Evolutionary conservation across 345 rosid genomes (phyloP).

Genomic region (Dipteronia sinensis): DNA sequence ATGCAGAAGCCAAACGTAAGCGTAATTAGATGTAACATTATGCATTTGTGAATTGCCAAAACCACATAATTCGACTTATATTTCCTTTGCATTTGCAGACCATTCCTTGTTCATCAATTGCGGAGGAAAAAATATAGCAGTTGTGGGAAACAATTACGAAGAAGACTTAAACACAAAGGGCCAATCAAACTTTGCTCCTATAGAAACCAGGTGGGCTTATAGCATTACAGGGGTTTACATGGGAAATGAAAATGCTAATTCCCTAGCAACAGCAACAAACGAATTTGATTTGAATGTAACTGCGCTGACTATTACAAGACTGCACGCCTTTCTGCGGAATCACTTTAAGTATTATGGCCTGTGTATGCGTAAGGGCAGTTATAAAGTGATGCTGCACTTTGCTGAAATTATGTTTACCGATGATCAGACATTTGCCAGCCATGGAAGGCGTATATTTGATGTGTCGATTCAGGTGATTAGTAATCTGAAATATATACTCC

Average conservation of each 20-base stretch:
- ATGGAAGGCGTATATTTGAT: conserved; percentile 73
- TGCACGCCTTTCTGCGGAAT: conserved; percentile 73
- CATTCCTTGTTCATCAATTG: conserved; percentile 77
- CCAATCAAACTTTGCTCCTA: conserved; percentile 37
- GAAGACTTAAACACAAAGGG: conserved; percentile 50
- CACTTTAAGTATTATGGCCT: conserved; percentile 86
- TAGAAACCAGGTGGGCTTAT: conserved; percentile 56
- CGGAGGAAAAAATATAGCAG: conserved; percentile 43
- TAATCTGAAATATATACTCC: neutral
- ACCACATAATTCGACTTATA: neutral
- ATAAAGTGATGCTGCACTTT: conserved; percentile 73
- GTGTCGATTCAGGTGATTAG: conserved; percentile 72
- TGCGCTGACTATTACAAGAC: conserved; percentile 44
- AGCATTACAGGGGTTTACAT: conserved; percentile 70
- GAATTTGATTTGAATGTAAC: conserved; percentile 35
- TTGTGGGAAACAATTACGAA: conserved; percentile 39
- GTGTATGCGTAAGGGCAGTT: conserved; percentile 60
- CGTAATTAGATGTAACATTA: neutral
- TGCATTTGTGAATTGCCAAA: neutral
- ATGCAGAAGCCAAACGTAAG: conserved; percentile 50
- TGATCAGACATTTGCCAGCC: conserved; percentile 54
- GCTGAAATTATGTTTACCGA: conserved; percentile 80
- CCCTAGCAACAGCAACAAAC: conserved; percentile 32
- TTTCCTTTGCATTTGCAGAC: conserved; percentile 37
- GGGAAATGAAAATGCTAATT: neutral